phyloP scores from a whole-genome alignment of 768 basidiomycete species.

The Coprinopsis marcescibilis region DNA sequence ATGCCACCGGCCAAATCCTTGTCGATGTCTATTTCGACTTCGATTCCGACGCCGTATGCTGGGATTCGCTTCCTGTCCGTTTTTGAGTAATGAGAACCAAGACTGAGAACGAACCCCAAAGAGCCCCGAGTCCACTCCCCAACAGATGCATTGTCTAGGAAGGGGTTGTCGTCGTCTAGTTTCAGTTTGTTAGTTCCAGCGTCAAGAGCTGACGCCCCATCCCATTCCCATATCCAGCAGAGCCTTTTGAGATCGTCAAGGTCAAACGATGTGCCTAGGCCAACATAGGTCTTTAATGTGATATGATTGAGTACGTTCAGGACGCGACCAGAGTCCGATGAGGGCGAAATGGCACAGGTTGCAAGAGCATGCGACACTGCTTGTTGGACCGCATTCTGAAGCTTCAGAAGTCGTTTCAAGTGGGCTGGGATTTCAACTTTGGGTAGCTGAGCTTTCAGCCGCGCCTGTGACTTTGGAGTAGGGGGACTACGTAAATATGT shows the following conservation, averaged over 20 bases:
- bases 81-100: constrained; percentile 70
- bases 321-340: constrained; percentile 68
- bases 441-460: constrained; percentile 19
- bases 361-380: constrained; percentile 83
- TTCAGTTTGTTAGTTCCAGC: constrained; percentile 3
- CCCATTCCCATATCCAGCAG: constrained; percentile 92
- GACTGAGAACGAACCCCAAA: constrained; percentile 73
- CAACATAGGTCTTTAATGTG: constrained; percentile 63
- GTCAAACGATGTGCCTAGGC: constrained; percentile 57
- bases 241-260: constrained; percentile 67
- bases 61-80: constrained; percentile 59
- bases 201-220: constrained; percentile 40
- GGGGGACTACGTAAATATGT: constrained; percentile 36
- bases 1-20: constrained; percentile 78
- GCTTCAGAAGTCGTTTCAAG: constrained; percentile 53
- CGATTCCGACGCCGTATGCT: constrained; percentile 81
- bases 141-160: constrained; percentile 41
- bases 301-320: constrained; percentile 76
- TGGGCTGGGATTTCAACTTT: constrained; percentile 43
- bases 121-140: constrained; percentile 76
- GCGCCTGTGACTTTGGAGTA: constrained; percentile 46
- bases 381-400: constrained; percentile 71
- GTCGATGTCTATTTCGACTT: constrained; percentile 81
- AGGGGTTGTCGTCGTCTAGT: constrained; percentile 65
- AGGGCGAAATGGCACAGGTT: constrained; percentile 73